Conservation (phyloP, 371 early-diverging fungal species). For the Mucor circinelloides region DNA sequence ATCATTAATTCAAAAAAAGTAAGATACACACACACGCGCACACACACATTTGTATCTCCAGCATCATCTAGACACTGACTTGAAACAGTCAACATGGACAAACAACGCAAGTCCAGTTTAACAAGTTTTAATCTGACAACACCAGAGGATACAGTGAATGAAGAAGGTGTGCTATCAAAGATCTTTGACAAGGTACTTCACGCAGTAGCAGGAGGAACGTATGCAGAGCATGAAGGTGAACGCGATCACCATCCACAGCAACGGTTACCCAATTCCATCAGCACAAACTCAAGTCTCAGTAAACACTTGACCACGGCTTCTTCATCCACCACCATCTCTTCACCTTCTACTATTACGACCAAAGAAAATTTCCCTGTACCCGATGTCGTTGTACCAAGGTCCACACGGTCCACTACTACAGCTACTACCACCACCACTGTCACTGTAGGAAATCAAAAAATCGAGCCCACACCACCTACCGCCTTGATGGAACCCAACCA, state of each 20-base stretch:
- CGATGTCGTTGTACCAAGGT: conserved; percentile 9
- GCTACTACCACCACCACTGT: conserved; percentile 31
- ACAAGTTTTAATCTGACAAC: conserved; percentile 52
- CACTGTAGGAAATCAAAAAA: conserved; percentile 23
- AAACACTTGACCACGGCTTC: conserved; percentile 9
- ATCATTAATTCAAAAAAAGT: background rate
- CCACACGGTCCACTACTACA: conserved; percentile 23
- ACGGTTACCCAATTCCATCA: background rate
- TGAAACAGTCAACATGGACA: conserved; percentile 1
- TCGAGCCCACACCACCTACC: background rate
- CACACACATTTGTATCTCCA: background rate
- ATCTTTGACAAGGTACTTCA: conserved; percentile 57
- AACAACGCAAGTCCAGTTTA: conserved; percentile 32
- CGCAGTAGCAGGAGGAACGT: conserved; percentile 40
- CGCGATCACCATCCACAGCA: background rate
- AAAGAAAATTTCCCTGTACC: conserved; percentile 7
- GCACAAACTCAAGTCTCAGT: conserved; percentile 11
- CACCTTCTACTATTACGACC: background rate
- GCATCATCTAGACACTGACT: background rate
- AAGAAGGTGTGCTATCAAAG: conserved; percentile 55
- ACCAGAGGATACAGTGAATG: conserved; percentile 44
- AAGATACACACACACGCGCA: background rate
- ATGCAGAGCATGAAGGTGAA: background rate
- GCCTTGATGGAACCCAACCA: background rate
- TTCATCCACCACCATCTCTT: conserved; percentile 4